These are phyloP conservation scores for Canariomyces notabilis DNA, from an alignment of 2,329 filamentous ascomycete species.

Conservation along the genomic window DNA sequence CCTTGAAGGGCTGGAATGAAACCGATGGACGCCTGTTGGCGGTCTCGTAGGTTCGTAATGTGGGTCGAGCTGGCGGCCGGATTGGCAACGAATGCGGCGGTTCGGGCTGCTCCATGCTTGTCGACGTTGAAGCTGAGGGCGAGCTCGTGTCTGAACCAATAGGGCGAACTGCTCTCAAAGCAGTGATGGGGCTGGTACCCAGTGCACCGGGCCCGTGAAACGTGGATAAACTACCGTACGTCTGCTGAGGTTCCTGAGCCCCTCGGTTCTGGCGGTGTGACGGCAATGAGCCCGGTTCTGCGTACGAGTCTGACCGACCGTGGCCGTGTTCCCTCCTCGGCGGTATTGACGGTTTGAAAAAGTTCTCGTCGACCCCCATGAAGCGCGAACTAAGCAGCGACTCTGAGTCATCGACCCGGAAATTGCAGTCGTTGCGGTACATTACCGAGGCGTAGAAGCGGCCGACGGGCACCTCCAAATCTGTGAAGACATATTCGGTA, in stretches of 20 bases:
- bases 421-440: conserved; percentile 84
- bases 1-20: conserved; percentile 94
- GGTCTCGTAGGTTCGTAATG: conserved; percentile 45
- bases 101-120: conserved; percentile 38
- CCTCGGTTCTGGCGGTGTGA: conserved; percentile 48
- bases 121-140: conserved; percentile 47
- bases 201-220: conserved; percentile 74
- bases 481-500: conserved; percentile 74
- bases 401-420: conserved; percentile 87
- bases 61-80: conserved; percentile 31
- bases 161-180: conserved; percentile 63
- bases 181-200: conserved; percentile 83
- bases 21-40: conserved; percentile 70
- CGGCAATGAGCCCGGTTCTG: conserved; percentile 71
- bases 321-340: conserved; percentile 29
- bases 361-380: conserved; percentile 83
- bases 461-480: conserved; percentile 81
- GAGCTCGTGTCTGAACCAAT: conserved; percentile 60
- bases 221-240: conserved; percentile 84
- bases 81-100: conserved; percentile 52
- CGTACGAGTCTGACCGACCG: conserved; percentile 36
- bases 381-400: conserved; percentile 87
- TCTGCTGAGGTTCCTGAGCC: conserved; percentile 62
- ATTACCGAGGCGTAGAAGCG: conserved; percentile 75
- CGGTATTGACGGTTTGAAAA: conserved; percentile 73